Evolutionary conservation across 768 basidiomycete species (phyloP).

Genomic region (Cyclocybe cylindracea): DNA sequence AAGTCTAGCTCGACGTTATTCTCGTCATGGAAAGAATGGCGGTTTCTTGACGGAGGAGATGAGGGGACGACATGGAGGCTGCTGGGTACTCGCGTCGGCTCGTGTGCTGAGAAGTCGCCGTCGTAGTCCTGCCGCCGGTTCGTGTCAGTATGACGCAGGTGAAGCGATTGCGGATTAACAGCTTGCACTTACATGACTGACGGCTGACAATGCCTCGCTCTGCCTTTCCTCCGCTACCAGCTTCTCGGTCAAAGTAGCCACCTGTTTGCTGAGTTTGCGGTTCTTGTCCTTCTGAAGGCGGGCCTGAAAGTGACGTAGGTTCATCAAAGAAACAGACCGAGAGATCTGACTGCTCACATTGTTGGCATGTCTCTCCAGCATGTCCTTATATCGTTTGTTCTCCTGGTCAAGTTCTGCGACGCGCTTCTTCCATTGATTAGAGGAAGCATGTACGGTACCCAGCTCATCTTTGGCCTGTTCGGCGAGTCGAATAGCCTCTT

Average conservation of each 20-base stretch:
- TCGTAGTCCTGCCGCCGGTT: conserved; percentile 21
- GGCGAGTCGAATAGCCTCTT: conserved; percentile 28
- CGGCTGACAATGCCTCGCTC: conserved; percentile 12
- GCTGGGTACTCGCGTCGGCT: conserved; percentile 15
- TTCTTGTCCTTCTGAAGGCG: conserved; percentile 22
- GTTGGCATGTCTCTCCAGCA: conserved; percentile 28
- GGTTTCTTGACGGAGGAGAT: conserved; percentile 9
- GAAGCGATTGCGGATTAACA: not conserved
- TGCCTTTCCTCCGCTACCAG: conserved; percentile 12
- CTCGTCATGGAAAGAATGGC: conserved; percentile 10
- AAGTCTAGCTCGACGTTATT: conserved; percentile 28
- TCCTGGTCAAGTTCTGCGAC: conserved; percentile 24
- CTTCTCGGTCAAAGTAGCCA: conserved; percentile 15
- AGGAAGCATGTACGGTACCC: conserved; percentile 14
- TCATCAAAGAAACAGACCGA: not conserved
- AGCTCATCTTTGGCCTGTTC: conserved; percentile 27
- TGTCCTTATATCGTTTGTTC: conserved; percentile 29
- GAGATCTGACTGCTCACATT: conserved; percentile 20
- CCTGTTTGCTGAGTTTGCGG: conserved; percentile 20
- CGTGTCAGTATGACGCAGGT: not conserved
- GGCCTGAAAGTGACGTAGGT: conserved; percentile 13
- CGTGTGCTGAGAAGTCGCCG: conserved; percentile 21
- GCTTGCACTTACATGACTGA: conserved; percentile 9
- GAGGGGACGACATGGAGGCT: conserved; percentile 8
- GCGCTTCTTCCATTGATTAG: conserved; percentile 15